Evolutionary conservation across 2,329 filamentous ascomycete species (phyloP), one percentile per base, ranked within the genome.

Genomic region (Xylaria sp.): DNA sequence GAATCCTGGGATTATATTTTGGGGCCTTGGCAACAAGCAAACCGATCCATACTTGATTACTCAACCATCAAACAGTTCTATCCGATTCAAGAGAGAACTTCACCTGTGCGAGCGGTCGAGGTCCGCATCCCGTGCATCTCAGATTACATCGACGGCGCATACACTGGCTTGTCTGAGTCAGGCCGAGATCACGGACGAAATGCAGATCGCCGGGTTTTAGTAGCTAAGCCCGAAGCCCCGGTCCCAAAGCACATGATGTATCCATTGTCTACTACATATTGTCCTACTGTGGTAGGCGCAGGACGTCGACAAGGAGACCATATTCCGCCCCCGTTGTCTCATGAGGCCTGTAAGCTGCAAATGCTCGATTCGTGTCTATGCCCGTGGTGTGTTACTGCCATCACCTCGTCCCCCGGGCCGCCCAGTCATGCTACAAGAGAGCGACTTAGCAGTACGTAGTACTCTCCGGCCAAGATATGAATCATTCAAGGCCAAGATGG

Each of bases 361-460:
- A 38, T 19, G 5, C 21, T 33, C 4, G 23, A 44, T 13, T 23
- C 43, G 19, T 40, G 15, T 23, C 37, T 37, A 47, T 31, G 25
- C n/a, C 11, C 11, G 19, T 11, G 38, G 29, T 17, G 31, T n/a
- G 19, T 51, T 25, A 38, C 17, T 17, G 21, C 25, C 29, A 17
- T 33, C 43, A 25, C 25, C 11, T 31, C 37, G 11, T 35, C 5
- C 17, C 23, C 41, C 23, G 15, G 15, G 29, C 11, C n/a, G n/a
- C n/a, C n/a, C 15, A 46, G 11, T n/a, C 23, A 11, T 40, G 19
- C 13, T 59, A 59, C 54, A 62, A 54, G 49, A 58, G 10, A 15
- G 54, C 13, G 54, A 62, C 60, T 41, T 59, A 4, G 11, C 9
- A n/a, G 49, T 59, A 59, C 57, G 10, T 3, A 9, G 31, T 62